These are phyloP conservation scores for Salix koriyanagi DNA, from an alignment of 345 rosid genomes.

Conservation along the genomic window DNA sequence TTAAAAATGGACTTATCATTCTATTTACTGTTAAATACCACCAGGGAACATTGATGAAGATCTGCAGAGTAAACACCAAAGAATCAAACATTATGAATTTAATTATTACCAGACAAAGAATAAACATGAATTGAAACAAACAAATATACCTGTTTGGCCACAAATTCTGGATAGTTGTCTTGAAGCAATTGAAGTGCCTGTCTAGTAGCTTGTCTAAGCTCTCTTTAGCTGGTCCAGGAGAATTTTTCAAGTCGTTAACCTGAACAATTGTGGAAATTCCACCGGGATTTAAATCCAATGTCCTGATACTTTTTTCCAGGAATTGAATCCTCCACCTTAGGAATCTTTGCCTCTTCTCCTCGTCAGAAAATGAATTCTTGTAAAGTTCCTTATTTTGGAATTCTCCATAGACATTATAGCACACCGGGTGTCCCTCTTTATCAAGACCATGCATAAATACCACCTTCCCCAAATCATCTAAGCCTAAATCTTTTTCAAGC, in stretches of 20 bases:
- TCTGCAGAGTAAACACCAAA: conserved; percentile 1
- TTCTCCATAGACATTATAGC: conserved; percentile 32
- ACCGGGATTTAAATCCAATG: conserved; percentile 20
- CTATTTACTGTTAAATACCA: conserved; percentile 25
- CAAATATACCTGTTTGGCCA: conserved; percentile 23
- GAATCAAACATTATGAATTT: background rate
- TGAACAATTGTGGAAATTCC: conserved; percentile 27
- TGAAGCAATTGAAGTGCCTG: conserved; percentile 27
- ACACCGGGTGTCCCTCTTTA: conserved; percentile 28
- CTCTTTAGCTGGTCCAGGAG: conserved; percentile 29
- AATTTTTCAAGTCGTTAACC: conserved; percentile 29
- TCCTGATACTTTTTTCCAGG: conserved; percentile 24
- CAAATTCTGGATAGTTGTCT: conserved; percentile 36
- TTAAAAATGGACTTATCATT: conserved; percentile 31
- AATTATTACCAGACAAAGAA: background rate
- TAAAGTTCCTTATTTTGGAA: conserved; percentile 27
- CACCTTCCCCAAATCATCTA: conserved; percentile 16
- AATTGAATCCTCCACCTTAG: conserved; percentile 30
- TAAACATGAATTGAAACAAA: background rate
- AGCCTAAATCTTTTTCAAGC: conserved; percentile 18
- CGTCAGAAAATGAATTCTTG: conserved; percentile 14
- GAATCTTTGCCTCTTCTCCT: conserved; percentile 24
- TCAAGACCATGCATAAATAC: conserved; percentile 31
- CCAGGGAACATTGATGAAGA: conserved; percentile 34
- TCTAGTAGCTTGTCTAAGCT: conserved; percentile 25